Conservation (phyloP, 306 rosid species). For the Vicia faba region DNA sequence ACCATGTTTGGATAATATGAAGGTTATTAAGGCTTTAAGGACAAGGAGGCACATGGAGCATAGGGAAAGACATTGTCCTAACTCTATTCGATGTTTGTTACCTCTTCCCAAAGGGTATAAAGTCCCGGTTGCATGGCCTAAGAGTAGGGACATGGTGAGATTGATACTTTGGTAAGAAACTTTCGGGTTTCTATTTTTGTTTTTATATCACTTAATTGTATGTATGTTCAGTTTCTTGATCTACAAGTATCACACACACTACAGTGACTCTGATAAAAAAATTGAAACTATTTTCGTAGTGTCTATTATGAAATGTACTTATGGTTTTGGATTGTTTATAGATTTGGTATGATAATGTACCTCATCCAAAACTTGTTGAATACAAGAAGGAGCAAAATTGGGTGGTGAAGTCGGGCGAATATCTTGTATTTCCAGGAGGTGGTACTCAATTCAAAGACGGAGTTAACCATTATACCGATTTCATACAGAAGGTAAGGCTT, state of each 20-base stretch:
- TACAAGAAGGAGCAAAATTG: constrained; percentile 95
- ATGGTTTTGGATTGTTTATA: constrained; percentile 33
- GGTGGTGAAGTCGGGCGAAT: constrained; percentile 78
- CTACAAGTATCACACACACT: background rate
- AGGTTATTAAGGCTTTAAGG: constrained; percentile 69
- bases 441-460: constrained; percentile 99
- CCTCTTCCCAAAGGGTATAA: constrained; percentile 75
- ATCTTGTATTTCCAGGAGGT: constrained; percentile 88
- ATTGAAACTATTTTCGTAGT: background rate
- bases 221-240: background rate
- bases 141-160: constrained; percentile 99
- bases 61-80: constrained; percentile 89
- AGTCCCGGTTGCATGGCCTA: constrained; percentile 79
- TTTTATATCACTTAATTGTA: background rate
- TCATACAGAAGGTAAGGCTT: constrained; percentile 64
- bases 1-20: constrained; percentile 84
- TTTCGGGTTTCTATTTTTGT: constrained; percentile 34
- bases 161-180: constrained; percentile 66
- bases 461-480: constrained; percentile 61
- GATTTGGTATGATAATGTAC: constrained; percentile 92
- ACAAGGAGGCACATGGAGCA: constrained; percentile 91
- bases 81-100: constrained; percentile 56
- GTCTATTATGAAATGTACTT: background rate
- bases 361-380: constrained; percentile 89
- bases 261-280: background rate